phyloP scores from a whole-genome alignment of 2,329 filamentous ascomycete species.

The Xylaria sp. region DNA sequence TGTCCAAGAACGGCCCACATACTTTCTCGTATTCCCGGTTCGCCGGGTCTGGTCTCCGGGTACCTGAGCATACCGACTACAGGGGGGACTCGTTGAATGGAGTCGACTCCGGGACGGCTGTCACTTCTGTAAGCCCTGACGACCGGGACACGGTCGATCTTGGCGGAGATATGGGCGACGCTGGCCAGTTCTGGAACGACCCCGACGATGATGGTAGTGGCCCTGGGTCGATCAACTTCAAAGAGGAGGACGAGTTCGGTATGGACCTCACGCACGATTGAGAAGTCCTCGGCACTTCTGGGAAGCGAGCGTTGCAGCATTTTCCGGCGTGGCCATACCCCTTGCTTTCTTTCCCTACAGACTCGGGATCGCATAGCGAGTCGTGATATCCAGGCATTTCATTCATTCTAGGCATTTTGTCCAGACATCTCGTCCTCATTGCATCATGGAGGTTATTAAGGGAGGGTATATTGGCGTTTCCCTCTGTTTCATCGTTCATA shows the following conservation, averaged over 20 bases:
- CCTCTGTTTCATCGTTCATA: background rate
- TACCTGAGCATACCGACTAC: constrained; percentile 91
- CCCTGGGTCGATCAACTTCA: constrained; percentile 71
- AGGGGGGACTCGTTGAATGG: constrained; percentile 75
- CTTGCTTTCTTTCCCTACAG: constrained; percentile 16
- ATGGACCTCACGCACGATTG: constrained; percentile 68
- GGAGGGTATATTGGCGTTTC: constrained; percentile 17
- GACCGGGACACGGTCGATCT: constrained; percentile 43
- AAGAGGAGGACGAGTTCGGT: constrained; percentile 91
- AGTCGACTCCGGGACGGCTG: constrained; percentile 42
- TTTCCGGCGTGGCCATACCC: constrained; percentile 19
- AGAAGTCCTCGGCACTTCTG: constrained; percentile 8
- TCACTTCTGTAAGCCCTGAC: constrained; percentile 57
- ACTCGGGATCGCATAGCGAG: background rate
- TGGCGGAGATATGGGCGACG: constrained; percentile 51
- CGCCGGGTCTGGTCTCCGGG: constrained; percentile 81
- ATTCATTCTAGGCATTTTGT: constrained; percentile 19
- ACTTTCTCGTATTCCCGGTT: constrained; percentile 85
- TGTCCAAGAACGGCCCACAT: constrained; percentile 75
- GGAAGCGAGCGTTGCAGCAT: constrained; percentile 22
- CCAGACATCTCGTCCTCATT: constrained; percentile 18
- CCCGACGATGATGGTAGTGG: constrained; percentile 74
- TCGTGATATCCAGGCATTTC: background rate
- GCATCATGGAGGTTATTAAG: constrained; percentile 25
- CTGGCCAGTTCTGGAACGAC: constrained; percentile 66